Conservation (phyloP, 257 asterid species). For the Nicotiana sylvestris region DNA sequence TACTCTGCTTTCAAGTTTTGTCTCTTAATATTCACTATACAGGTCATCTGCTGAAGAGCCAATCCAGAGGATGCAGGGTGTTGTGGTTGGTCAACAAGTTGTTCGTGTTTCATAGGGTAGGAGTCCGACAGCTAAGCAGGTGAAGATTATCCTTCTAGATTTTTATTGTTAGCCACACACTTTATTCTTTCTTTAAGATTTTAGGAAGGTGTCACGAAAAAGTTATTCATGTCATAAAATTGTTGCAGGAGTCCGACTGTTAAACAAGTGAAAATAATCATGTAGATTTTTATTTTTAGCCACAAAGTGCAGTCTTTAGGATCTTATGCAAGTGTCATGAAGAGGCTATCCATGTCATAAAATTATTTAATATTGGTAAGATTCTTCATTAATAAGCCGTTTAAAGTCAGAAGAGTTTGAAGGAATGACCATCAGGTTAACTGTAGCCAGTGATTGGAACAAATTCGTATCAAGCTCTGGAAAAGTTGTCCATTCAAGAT, state of each 20-base stretch:
- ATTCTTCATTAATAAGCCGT: not conserved
- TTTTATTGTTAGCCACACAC: not conserved
- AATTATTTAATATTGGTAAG: not conserved
- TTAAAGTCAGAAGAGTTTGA: not conserved
- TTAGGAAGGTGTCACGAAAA: not conserved
- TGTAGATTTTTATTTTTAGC: not conserved
- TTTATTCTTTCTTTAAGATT: not conserved
- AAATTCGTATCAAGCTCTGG: not conserved
- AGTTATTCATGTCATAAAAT: not conserved
- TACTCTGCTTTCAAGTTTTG: slow-evolving; percentile 12
- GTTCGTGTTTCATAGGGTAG: slow-evolving; percentile 92
- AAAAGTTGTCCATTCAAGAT: not conserved
- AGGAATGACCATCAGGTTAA: not conserved
- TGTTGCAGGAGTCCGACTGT: not conserved
- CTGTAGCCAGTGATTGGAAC: not conserved
- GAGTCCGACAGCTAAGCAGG: slow-evolving; percentile 76
- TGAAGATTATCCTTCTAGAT: slow-evolving; percentile 6
- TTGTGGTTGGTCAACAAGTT: slow-evolving; percentile 80
- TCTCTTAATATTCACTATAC: slow-evolving; percentile 15
- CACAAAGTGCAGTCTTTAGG: not conserved
- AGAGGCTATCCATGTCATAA: not conserved
- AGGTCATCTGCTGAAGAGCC: slow-evolving; percentile 91
- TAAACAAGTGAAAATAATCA: not conserved
- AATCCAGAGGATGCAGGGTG: slow-evolving; percentile 89
- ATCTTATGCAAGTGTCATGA: not conserved